These are phyloP conservation scores for Papiliotrema laurentii DNA, from an alignment of 1,284 basidiomycete genomes.

Conservation along the genomic window DNA sequence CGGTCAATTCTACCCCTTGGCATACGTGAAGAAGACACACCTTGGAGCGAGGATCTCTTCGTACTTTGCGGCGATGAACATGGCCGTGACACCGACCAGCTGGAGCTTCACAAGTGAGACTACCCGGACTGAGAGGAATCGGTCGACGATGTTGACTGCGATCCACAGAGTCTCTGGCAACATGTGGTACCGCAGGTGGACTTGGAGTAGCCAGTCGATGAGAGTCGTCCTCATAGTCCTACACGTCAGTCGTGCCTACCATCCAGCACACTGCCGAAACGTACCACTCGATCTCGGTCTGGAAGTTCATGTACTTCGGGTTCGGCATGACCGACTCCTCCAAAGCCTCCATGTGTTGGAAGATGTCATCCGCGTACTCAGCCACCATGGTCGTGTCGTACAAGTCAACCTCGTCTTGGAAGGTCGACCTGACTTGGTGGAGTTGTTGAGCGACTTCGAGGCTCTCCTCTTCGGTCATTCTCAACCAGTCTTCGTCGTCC, in stretches of 20 bases:
- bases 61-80: conserved; percentile 64
- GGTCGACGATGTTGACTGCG: conserved; percentile 62
- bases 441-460: conserved; percentile 35
- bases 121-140: conserved; percentile 59
- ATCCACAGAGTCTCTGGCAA: conserved; percentile 65
- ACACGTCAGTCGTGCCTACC: background rate
- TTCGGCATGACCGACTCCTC: conserved; percentile 90
- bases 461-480: conserved; percentile 52
- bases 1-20: no score
- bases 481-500: conserved; percentile 61
- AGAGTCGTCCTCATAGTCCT: conserved; percentile 55
- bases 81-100: conserved; percentile 61
- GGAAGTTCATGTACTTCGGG: conserved; percentile 89
- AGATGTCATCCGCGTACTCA: conserved; percentile 97
- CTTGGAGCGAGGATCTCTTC: conserved; percentile 68
- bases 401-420: conserved; percentile 72
- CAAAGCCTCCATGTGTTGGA: conserved; percentile 87
- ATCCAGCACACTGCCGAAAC: conserved; percentile 11
- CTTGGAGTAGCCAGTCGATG: conserved; percentile 59
- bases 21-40: conserved; percentile 24
- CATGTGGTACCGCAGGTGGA: conserved; percentile 64
- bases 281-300: conserved; percentile 89
- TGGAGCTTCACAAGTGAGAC: conserved; percentile 62
- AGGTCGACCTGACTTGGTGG: conserved; percentile 41
- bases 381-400: conserved; percentile 96